Conservation (phyloP, 1,139 yeast genomes). For the Blastobotrys ciferrii region DNA sequence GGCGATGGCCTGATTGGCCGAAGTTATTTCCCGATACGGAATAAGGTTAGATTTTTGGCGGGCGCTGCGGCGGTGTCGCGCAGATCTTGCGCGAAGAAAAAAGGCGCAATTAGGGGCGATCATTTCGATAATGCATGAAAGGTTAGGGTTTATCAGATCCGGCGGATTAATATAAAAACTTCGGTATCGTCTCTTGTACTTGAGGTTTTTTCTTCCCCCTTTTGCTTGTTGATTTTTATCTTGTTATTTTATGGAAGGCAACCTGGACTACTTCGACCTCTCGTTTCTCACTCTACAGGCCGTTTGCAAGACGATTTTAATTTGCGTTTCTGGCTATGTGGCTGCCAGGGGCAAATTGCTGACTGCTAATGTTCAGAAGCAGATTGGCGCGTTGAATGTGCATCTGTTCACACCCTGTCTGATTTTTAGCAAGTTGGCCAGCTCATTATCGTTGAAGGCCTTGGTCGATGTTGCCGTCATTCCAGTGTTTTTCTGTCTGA, state of each 20-base stretch:
- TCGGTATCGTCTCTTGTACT: not conserved
- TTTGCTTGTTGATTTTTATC: not conserved
- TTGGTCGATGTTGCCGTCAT: slow-evolving; percentile 68
- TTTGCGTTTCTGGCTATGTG: slow-evolving; percentile 68
- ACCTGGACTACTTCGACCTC: slow-evolving; percentile 52
- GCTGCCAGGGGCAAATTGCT: slow-evolving; percentile 64
- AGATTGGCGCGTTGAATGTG: slow-evolving; percentile 65
- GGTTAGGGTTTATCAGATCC: not conserved
- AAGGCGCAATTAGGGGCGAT: not conserved
- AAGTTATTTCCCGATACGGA: not conserved
- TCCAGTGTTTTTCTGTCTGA: slow-evolving; percentile 66
- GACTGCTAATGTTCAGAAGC: slow-evolving; percentile 60
- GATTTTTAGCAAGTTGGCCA: slow-evolving; percentile 76
- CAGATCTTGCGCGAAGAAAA: not conserved
- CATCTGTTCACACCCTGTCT: slow-evolving; percentile 82
- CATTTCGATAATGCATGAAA: not conserved
- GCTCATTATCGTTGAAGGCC: slow-evolving; percentile 64
- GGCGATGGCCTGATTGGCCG: not conserved
- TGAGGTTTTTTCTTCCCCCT: not conserved
- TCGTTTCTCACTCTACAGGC: slow-evolving; percentile 73
- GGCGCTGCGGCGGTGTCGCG: not conserved
- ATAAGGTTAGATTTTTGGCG: not conserved
- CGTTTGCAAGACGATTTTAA: slow-evolving; percentile 70
- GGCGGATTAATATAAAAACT: not conserved
- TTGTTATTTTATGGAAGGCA: slow-evolving; percentile 2